These are phyloP conservation scores for Austroboletus niveus DNA, from an alignment of 1,284 basidiomycete species.

Conservation along the genomic window DNA sequence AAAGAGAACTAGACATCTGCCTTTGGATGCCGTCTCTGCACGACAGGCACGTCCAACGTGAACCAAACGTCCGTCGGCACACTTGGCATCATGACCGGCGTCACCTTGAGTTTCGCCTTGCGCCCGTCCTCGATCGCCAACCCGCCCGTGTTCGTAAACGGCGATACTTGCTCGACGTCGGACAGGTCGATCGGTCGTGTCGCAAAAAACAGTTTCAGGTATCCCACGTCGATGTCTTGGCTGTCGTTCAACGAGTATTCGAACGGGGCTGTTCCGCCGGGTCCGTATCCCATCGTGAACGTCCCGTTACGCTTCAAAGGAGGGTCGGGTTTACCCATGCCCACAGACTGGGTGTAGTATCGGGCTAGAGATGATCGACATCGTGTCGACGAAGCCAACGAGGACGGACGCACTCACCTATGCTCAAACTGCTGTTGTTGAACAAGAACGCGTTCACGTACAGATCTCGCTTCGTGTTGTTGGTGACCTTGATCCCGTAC, in stretches of 20 bases:
- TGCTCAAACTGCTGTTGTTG: slow-evolving; percentile 17
- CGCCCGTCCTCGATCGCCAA: not conserved
- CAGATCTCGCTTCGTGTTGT: slow-evolving; percentile 16
- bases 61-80: slow-evolving; percentile 4
- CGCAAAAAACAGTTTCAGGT: slow-evolving; percentile 23
- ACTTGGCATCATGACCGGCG: too few relatives aligned
- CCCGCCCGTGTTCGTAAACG: slow-evolving; percentile 2
- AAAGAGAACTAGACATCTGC: too few relatives aligned
- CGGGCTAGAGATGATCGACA: slow-evolving; percentile 2
- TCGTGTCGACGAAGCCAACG: not conserved
- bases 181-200: slow-evolving; percentile 18
- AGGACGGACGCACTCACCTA: slow-evolving; percentile 6
- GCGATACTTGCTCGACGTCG: slow-evolving; percentile 10
- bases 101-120: not conserved
- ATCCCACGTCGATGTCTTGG: slow-evolving; percentile 20
- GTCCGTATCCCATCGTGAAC: slow-evolving; percentile 22
- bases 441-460: slow-evolving; percentile 26
- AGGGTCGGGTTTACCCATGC: not conserved
- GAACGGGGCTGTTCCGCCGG: slow-evolving; percentile 5
- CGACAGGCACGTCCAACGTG: slow-evolving; percentile 8
- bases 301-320: slow-evolving; percentile 2
- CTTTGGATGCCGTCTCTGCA: slow-evolving; percentile 2
- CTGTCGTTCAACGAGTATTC: not conserved
- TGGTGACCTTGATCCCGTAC: slow-evolving; percentile 21
- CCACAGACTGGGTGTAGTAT: slow-evolving; percentile 12